These are phyloP conservation scores for Boletus fagicola DNA, from an alignment of 768 basidiomycete species.

Conservation along the genomic window DNA sequence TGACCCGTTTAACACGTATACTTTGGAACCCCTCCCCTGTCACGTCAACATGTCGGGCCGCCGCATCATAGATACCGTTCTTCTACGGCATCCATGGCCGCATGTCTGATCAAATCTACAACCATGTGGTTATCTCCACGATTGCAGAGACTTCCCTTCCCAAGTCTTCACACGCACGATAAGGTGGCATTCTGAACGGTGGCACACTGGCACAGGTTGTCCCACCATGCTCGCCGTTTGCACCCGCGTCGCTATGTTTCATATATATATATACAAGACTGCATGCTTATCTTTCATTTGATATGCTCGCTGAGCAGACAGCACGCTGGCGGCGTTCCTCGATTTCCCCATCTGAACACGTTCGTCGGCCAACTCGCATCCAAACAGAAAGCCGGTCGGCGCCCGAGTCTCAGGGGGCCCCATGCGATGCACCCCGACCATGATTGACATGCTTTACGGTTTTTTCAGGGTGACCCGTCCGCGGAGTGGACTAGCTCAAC, in stretches of 20 bases:
- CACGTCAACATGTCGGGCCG: background rate
- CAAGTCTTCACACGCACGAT: constrained; percentile 6
- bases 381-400: constrained; percentile 2
- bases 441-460: background rate
- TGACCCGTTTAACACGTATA: background rate
- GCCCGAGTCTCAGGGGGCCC: background rate
- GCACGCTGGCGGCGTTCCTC: background rate
- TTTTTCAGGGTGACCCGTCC: constrained; percentile 7
- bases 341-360: background rate
- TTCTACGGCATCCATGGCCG: background rate
- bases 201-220: background rate
- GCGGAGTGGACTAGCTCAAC: constrained; percentile 1
- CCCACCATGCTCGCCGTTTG: background rate
- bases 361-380: constrained; percentile 4
- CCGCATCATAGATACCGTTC: background rate
- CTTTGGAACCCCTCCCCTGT: background rate
- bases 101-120: background rate
- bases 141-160: background rate
- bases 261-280: background rate
- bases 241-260: background rate
- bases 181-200: background rate
- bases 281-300: constrained; percentile 3
- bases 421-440: background rate
- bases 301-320: background rate
- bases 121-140: constrained; percentile 1